Percentiles rank a stretch among this genome's conserved stretches.
Evolutionary conservation across 2,329 filamentous ascomycete genomes (phyloP).

Genomic region (Dothidotthia symphoricarpi): DNA sequence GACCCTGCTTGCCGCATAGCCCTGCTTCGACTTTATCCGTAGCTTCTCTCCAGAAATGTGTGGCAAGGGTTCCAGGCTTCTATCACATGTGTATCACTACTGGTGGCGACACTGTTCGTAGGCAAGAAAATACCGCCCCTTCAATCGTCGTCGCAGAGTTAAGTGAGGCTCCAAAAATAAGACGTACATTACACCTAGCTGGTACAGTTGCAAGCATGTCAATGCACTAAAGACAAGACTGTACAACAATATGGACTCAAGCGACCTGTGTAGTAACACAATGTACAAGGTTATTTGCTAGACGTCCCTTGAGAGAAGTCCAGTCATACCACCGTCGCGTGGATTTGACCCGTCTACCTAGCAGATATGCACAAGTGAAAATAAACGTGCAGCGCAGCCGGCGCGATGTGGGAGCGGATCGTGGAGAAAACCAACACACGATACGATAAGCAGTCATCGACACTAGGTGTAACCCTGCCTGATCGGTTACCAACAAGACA

Average conservation of each 20-base stretch:
- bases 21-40: not conserved
- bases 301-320: conserved; percentile 12
- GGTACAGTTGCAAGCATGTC: conserved; percentile 15
- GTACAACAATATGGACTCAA: conserved; percentile 26
- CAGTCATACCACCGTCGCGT: conserved; percentile 38
- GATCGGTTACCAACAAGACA: not conserved
- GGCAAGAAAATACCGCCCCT: no score
- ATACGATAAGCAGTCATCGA: no score
- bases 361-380: conserved; percentile 39
- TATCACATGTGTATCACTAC: conserved; percentile 11
- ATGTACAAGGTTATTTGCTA: conserved; percentile 18
- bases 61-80: conserved; percentile 9
- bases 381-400: conserved; percentile 45
- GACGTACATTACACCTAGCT: conserved; percentile 17
- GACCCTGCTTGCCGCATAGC: conserved; percentile 14
- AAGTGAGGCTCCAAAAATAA: no score
- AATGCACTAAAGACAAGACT: conserved; percentile 13
- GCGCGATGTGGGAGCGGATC: conserved; percentile 42
- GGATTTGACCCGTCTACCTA: conserved; percentile 30
- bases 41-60: no score
- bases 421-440: conserved; percentile 25
- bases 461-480: no score
- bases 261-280: conserved; percentile 29
- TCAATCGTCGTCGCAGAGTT: no score
- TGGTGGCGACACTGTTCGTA: no score